Percentiles rank a stretch among this genome's conserved stretches.
Evolutionary conservation across 208 protist genomes (phyloP).

Genomic region (Crithidia bombi): DNA sequence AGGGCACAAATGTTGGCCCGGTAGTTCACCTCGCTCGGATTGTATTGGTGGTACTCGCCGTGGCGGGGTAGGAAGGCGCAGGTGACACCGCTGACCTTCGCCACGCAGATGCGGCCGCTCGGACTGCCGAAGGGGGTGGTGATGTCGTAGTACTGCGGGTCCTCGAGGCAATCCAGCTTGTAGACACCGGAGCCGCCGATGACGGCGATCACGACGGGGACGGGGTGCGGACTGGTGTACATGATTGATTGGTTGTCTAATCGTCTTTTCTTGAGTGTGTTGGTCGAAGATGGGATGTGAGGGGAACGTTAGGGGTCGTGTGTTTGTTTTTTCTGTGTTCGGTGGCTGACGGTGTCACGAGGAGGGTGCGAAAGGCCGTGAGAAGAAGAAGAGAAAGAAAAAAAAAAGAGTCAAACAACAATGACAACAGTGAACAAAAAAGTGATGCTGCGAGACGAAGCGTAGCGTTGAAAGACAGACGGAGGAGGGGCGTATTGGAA

Average conservation of each 20-base stretch:
- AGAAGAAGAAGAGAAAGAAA: slow-evolving; percentile 13
- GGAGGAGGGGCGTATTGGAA: too few species aligned
- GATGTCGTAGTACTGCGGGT: slow-evolving; percentile 65
- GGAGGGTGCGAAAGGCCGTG: too few species aligned
- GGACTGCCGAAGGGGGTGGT: slow-evolving; percentile 87
- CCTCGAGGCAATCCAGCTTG: slow-evolving; percentile 61
- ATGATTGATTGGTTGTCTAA: slow-evolving; percentile 8
- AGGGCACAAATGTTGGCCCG: slow-evolving; percentile 92
- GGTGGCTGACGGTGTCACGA: not conserved
- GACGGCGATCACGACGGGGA: slow-evolving; percentile 65
- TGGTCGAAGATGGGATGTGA: too few species aligned
- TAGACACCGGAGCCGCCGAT: slow-evolving; percentile 92
- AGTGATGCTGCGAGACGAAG: not conserved
- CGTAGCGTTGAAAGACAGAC: too few species aligned
- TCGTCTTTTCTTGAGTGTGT: slow-evolving; percentile 22
- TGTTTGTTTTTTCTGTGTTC: not conserved
- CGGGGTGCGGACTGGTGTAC: slow-evolving; percentile 60
- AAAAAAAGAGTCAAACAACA: slow-evolving; percentile 12
- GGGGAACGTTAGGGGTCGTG: too few species aligned
- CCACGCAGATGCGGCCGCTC: slow-evolving; percentile 69
- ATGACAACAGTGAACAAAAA: not conserved
- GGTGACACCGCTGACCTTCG: slow-evolving; percentile 49
- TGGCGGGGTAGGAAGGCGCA: slow-evolving; percentile 92
- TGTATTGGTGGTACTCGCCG: slow-evolving; percentile 72
- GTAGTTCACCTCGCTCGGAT: slow-evolving; percentile 90